Evolutionary conservation across 192 early-diverging fungal species (phyloP).

Genomic region (Entomortierella beljakovae): DNA sequence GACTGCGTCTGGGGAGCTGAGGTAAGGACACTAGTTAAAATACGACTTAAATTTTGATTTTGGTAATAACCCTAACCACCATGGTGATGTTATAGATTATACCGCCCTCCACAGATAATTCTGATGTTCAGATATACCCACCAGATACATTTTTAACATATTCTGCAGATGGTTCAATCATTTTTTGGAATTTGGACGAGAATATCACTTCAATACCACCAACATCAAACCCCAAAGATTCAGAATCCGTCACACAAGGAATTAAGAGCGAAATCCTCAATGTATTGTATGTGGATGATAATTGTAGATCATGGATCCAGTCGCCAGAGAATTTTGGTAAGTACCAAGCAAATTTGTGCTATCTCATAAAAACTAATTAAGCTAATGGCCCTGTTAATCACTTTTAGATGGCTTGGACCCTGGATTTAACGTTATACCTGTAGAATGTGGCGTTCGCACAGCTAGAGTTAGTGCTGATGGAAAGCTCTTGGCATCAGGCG

Average conservation of each 20-base stretch:
- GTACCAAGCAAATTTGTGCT: too few species aligned
- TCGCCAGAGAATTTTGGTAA: conserved; percentile 23
- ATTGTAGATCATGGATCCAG: conserved; percentile 38
- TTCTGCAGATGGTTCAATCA: conserved; percentile 80
- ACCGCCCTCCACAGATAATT: conserved; percentile 13
- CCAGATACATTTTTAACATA: conserved; percentile 77
- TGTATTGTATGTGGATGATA: conserved; percentile 52
- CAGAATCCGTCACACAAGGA: not conserved
- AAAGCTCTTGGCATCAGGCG: conserved; percentile 75
- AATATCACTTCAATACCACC: conserved; percentile 11
- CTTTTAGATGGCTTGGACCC: conserved; percentile 32
- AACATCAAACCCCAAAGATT: not conserved
- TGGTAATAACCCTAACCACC: not conserved
- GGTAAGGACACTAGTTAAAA: conserved; percentile 54
- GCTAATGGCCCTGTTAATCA: not conserved
- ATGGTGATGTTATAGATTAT: conserved; percentile 46
- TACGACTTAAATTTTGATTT: not conserved
- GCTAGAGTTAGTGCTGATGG: conserved; percentile 74
- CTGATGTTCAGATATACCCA: conserved; percentile 39
- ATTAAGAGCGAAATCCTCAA: conserved; percentile 34
- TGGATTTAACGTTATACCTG: conserved; percentile 42
- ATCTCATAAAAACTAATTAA: too few species aligned
- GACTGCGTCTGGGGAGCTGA: conserved; percentile 90
- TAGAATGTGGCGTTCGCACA: conserved; percentile 75
- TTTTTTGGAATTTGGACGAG: conserved; percentile 82